Evolutionary conservation across 805 yeast species (phyloP).

Genomic region (Zygosaccharomyces rouxii): DNA sequence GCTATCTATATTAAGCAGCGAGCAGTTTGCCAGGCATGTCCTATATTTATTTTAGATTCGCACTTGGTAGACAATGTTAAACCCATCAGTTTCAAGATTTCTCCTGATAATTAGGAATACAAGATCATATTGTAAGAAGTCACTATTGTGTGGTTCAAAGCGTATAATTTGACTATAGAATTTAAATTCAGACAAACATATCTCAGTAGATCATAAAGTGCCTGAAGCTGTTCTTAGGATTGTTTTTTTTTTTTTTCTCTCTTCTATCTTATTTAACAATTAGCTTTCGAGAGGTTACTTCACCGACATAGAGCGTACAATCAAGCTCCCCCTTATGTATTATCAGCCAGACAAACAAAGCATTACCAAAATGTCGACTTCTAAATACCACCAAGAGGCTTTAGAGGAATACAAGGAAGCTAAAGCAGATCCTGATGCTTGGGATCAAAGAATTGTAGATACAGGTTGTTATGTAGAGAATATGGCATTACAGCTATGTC

Average conservation of each 20-base stretch:
- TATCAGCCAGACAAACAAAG: background rate
- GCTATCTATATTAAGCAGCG: too few relatives aligned
- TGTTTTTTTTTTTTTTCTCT: background rate
- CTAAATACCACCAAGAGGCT: conserved; percentile 31
- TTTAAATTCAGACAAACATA: too few relatives aligned
- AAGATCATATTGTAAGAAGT: too few relatives aligned
- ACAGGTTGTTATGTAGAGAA: conserved; percentile 78
- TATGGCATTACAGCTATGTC: conserved; percentile 64
- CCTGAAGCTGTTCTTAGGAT: background rate
- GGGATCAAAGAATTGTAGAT: conserved; percentile 68
- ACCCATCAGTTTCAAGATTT: too few relatives aligned
- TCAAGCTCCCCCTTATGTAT: too few relatives aligned
- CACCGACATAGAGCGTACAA: background rate
- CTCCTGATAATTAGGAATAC: too few relatives aligned
- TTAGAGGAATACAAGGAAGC: conserved; percentile 30
- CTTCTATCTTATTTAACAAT: background rate
- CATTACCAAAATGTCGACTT: conserved; percentile 2
- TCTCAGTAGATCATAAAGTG: too few relatives aligned
- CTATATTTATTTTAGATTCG: too few relatives aligned
- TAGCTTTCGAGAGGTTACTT: background rate
- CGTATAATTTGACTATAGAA: too few relatives aligned
- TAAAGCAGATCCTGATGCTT: conserved; percentile 59
- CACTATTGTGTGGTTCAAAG: too few relatives aligned
- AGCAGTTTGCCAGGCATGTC: too few relatives aligned
- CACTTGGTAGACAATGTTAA: too few relatives aligned